These are phyloP conservation scores for Eucommia ulmoides DNA, from an alignment of 257 asterid species.

Conservation along the genomic window DNA sequence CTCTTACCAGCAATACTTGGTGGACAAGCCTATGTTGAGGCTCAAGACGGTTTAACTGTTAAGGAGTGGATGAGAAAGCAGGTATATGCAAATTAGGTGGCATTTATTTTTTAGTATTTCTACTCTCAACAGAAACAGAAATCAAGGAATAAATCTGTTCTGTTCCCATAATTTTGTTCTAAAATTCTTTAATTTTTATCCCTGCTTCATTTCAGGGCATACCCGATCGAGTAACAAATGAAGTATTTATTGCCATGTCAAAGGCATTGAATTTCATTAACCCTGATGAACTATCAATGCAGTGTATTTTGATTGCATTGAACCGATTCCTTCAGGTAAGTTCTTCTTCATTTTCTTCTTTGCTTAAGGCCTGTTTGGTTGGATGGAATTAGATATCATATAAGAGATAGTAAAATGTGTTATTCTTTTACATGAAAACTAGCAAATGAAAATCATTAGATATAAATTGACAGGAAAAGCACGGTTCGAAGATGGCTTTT, in stretches of 20 bases:
- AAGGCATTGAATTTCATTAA: slow-evolving; percentile 94
- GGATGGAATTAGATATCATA: no score
- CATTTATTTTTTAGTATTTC: no score
- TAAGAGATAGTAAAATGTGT: no score
- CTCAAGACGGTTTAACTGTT: slow-evolving; percentile 88
- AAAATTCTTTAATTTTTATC: no score
- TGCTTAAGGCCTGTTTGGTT: no score
- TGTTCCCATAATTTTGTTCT: no score
- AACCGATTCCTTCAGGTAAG: slow-evolving; percentile 86
- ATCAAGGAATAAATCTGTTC: no score
- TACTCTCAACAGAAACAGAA: no score
- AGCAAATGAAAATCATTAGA: slow-evolving; percentile 4
- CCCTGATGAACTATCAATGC: slow-evolving; percentile 96
- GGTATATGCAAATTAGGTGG: no score
- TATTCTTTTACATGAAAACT: background rate
- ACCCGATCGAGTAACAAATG: slow-evolving; percentile 78
- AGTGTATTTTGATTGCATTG: slow-evolving; percentile 89
- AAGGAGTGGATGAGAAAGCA: slow-evolving; percentile 94
- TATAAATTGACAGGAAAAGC: slow-evolving; percentile 59
- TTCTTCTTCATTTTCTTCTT: background rate
- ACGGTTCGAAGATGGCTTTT: slow-evolving; percentile 98
- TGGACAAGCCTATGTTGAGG: slow-evolving; percentile 94
- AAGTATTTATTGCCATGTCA: slow-evolving; percentile 98
- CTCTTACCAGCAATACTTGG: slow-evolving; percentile 94
- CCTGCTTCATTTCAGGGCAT: slow-evolving; percentile 50